phyloP scores from a whole-genome alignment of 2,329 filamentous ascomycete genomes.

The Trichoderma sp. region DNA sequence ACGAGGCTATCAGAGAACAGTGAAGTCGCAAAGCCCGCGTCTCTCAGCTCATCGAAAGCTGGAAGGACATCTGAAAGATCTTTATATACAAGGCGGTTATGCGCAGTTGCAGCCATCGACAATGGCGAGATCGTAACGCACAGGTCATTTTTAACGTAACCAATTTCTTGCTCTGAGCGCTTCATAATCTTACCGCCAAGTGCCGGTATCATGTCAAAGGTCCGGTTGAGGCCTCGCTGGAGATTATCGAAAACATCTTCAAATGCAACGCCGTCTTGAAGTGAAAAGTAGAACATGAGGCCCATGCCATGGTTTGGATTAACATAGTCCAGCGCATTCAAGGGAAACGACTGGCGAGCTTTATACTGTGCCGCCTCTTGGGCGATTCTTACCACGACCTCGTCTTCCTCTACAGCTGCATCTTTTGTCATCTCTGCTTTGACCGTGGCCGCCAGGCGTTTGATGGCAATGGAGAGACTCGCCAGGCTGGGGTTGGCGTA shows the following conservation, averaged over 20 bases:
- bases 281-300: conserved; percentile 39
- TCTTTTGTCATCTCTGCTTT: not conserved
- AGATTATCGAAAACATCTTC: conserved; percentile 37
- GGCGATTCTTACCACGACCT: not conserved
- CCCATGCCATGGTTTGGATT: conserved; percentile 39
- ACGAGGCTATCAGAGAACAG: conserved; percentile 34
- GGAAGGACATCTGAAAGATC: conserved; percentile 32
- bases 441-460: not conserved
- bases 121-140: not conserved
- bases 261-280: conserved; percentile 32
- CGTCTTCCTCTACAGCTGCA: not conserved
- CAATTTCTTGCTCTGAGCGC: conserved; percentile 33
- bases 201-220: conserved; percentile 41
- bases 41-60: conserved; percentile 32
- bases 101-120: not conserved
- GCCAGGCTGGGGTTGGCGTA: not conserved
- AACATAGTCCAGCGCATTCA: conserved; percentile 39
- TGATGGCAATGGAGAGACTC: not conserved
- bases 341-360: conserved; percentile 35
- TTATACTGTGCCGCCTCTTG: conserved; percentile 29
- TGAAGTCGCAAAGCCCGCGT: conserved; percentile 33
- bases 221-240: conserved; percentile 39
- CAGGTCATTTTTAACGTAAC: conserved; percentile 30
- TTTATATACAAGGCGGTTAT: not conserved
- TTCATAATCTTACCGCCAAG: conserved; percentile 41